A percentile compares a stretch with the other conserved stretches of the same genome.
Conservation (phyloP, 2,329 filamentous ascomycete genomes). For the Cordyceps cateniannulata region DNA sequence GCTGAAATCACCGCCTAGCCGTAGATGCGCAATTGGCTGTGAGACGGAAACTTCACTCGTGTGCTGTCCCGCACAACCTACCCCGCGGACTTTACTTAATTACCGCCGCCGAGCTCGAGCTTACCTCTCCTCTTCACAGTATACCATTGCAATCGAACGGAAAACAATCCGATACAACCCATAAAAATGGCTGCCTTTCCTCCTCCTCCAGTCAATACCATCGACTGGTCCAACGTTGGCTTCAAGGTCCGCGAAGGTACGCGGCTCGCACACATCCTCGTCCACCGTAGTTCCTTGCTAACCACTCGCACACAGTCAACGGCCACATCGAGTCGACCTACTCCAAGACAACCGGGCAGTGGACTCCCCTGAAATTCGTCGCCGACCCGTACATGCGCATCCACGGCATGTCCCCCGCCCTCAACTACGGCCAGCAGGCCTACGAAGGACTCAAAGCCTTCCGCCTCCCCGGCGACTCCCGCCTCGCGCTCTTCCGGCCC, state of each 20-base stretch:
- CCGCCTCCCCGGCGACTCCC: constrained; percentile 60
- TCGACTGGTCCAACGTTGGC: constrained; percentile 91
- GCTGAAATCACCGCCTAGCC: too few species aligned
- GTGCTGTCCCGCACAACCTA: background rate
- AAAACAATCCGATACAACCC: background rate
- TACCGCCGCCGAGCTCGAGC: background rate
- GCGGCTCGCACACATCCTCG: constrained; percentile 14
- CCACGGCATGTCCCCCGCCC: constrained; percentile 88
- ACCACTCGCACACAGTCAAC: constrained; percentile 60
- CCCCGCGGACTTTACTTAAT: background rate
- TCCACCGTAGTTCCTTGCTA: background rate
- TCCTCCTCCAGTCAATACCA: constrained; percentile 69
- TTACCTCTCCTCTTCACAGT: background rate
- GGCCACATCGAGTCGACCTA: constrained; percentile 89
- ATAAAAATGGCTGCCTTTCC: constrained; percentile 52
- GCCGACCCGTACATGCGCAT: constrained; percentile 77
- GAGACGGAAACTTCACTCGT: background rate
- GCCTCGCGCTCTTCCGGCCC: constrained; percentile 83
- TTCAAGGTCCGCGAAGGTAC: constrained; percentile 86
- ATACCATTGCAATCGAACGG: background rate
- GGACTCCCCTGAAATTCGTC: constrained; percentile 74
- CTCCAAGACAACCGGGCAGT: constrained; percentile 65
- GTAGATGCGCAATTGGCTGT: background rate
- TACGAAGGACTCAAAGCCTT: constrained; percentile 99
- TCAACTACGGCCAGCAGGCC: constrained; percentile 97